phyloP scores from a whole-genome alignment of 257 asterid species.

The Penstemon davidsonii region DNA sequence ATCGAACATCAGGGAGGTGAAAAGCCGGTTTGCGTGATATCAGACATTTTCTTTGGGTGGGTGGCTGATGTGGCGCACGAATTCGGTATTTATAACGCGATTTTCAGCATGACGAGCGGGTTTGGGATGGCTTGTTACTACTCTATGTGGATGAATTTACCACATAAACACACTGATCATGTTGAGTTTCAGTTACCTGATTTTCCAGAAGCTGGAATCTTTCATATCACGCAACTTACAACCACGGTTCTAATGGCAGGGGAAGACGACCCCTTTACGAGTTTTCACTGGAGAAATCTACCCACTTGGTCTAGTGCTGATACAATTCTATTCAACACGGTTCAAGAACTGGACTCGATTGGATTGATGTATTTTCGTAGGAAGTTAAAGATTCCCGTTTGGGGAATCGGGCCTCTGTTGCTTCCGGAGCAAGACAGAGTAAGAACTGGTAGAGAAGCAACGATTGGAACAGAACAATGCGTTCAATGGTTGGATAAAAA shows the following conservation, averaged over 20 bases:
- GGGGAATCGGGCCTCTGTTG: conserved; percentile 56
- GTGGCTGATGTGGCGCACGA: conserved; percentile 50
- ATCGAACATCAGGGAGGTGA: conserved; percentile 20
- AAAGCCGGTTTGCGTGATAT: conserved; percentile 49
- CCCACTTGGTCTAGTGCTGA: conserved; percentile 48
- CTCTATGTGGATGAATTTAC: conserved; percentile 60
- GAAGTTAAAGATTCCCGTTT: conserved; percentile 42
- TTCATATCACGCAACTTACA: conserved; percentile 53
- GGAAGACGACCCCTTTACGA: conserved; percentile 42
- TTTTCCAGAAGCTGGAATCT: conserved; percentile 56
- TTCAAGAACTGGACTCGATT: conserved; percentile 45
- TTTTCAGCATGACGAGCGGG: conserved; percentile 52
- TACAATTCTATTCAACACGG: conserved; percentile 54
- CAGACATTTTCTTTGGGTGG: conserved; percentile 63
- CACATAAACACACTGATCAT: conserved; percentile 36
- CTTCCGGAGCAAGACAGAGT: conserved; percentile 30
- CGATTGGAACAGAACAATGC: conserved; percentile 31
- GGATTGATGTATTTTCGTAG: conserved; percentile 53
- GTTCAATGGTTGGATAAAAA: conserved; percentile 39
- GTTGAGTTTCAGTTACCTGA: conserved; percentile 59
- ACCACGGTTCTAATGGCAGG: conserved; percentile 38
- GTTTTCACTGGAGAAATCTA: conserved; percentile 39
- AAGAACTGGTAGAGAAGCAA: conserved; percentile 20
- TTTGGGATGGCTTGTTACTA: conserved; percentile 64
- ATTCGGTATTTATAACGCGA: conserved; percentile 47